A percentile compares a stretch with the other conserved stretches of the same genome.
These are phyloP conservation scores for Pyrenula aspistea DNA, from an alignment of 495 filamentous ascomycete species.

Conservation along the genomic window DNA sequence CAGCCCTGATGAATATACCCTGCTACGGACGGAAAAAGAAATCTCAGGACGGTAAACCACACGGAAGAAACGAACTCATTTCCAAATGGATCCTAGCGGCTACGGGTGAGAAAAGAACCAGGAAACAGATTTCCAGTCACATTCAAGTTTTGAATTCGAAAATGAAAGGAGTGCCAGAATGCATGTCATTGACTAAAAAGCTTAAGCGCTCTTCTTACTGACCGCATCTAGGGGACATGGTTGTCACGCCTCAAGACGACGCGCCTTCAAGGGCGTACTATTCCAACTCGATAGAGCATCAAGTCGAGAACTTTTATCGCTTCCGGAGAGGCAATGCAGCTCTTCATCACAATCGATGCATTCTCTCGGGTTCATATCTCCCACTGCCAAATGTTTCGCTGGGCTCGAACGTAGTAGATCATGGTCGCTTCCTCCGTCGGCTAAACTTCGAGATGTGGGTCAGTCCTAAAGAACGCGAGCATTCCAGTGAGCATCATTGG, in stretches of 20 bases:
- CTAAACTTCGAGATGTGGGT: constrained; percentile 40
- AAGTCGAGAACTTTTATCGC: constrained; percentile 23
- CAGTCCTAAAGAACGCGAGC: not conserved
- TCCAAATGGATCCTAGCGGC: constrained; percentile 62
- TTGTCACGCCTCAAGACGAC: constrained; percentile 25
- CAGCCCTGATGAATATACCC: constrained; percentile 71
- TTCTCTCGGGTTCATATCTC: constrained; percentile 23
- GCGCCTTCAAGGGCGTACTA: constrained; percentile 22
- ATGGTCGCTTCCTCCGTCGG: constrained; percentile 23
- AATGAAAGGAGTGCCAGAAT: constrained; percentile 47
- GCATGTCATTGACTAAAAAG: constrained; percentile 14
- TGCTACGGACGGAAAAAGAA: constrained; percentile 70
- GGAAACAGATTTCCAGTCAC: constrained; percentile 94
- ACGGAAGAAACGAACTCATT: constrained; percentile 88
- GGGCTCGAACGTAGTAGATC: constrained; percentile 21
- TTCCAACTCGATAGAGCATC: constrained; percentile 27
- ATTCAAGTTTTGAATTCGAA: constrained; percentile 92
- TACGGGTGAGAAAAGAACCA: constrained; percentile 50
- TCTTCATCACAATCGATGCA: constrained; percentile 23
- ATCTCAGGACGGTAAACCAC: constrained; percentile 55
- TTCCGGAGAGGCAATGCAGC: constrained; percentile 12
- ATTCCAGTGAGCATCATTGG: not conserved
- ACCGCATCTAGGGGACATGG: constrained; percentile 18
- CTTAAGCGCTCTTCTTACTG: not conserved
- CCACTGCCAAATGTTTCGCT: constrained; percentile 25